Evolutionary conservation across 2,329 filamentous ascomycete genomes (phyloP).

Genomic region (Sarocladium kiliense): DNA sequence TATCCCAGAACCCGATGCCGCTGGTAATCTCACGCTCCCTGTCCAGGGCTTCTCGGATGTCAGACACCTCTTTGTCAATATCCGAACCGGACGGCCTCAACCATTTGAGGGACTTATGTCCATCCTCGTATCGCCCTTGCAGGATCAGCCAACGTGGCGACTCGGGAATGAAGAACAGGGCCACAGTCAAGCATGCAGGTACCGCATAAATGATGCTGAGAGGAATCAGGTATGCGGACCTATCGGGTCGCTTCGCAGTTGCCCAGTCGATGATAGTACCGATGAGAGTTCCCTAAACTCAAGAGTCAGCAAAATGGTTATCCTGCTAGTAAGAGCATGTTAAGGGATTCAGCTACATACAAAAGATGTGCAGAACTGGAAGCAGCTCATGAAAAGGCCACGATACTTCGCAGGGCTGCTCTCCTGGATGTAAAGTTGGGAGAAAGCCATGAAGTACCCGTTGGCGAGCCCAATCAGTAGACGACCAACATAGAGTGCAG

Average conservation of each 20-base stretch:
- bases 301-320: background rate
- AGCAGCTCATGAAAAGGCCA: constrained; percentile 7
- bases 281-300: constrained; percentile 1
- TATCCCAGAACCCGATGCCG: constrained; percentile 5
- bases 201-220: background rate
- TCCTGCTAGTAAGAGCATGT: background rate
- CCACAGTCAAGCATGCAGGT: background rate
- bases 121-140: constrained; percentile 4
- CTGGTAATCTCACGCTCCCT: constrained; percentile 1
- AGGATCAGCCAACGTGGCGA: constrained; percentile 56
- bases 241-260: background rate
- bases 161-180: constrained; percentile 51
- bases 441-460: constrained; percentile 8
- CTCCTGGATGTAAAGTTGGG: constrained; percentile 7
- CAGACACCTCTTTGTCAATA: constrained; percentile 1
- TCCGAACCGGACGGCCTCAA: background rate
- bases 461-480: constrained; percentile 3
- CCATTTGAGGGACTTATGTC: background rate
- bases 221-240: constrained; percentile 5
- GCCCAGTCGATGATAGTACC: constrained; percentile 8
- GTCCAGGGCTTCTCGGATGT: constrained; percentile 1
- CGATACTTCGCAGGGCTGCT: constrained; percentile 3
- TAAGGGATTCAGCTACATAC: background rate
- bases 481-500: constrained; percentile 1
- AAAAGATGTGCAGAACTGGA: constrained; percentile 7